These are phyloP conservation scores for Mayamaea pseudoterrestris DNA, from an alignment of 108 stramenopile species.

Conservation along the genomic window DNA sequence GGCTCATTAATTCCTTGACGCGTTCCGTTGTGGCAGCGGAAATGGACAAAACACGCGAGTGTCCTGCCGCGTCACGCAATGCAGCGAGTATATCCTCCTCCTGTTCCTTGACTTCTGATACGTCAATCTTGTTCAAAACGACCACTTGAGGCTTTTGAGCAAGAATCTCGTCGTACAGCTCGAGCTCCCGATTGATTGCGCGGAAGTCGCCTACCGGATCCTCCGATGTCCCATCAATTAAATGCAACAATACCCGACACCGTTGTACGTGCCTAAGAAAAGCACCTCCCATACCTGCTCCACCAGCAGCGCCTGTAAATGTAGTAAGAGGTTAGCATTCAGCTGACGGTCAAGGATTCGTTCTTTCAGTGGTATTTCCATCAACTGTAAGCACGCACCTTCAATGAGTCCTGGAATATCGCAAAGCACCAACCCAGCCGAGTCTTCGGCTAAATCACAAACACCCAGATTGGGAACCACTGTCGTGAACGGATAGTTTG, in stretches of 20 bases:
- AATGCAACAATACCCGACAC: slow-evolving; percentile 86
- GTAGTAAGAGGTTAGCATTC: no score
- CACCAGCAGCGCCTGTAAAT: slow-evolving; percentile 72
- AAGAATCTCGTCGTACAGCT: slow-evolving; percentile 68
- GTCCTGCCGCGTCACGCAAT: slow-evolving; percentile 66
- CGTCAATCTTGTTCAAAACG: slow-evolving; percentile 89
- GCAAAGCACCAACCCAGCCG: slow-evolving; percentile 77
- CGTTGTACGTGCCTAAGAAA: slow-evolving; percentile 89
- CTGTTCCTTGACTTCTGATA: slow-evolving; percentile 68
- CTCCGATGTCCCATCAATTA: slow-evolving; percentile 87
- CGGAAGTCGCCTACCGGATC: slow-evolving; percentile 88
- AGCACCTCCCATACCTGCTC: slow-evolving; percentile 79
- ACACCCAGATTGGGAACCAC: slow-evolving; percentile 95
- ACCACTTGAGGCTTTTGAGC: slow-evolving; percentile 92
- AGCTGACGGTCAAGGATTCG: not conserved
- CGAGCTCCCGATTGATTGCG: slow-evolving; percentile 87
- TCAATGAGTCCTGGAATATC: slow-evolving; percentile 94
- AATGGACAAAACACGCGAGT: slow-evolving; percentile 68
- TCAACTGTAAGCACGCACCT: slow-evolving; percentile 19
- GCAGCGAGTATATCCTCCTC: slow-evolving; percentile 53
- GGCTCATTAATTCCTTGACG: slow-evolving; percentile 85
- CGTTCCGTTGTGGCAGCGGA: slow-evolving; percentile 80
- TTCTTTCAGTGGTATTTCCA: not conserved
- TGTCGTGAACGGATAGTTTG: slow-evolving; percentile 97
- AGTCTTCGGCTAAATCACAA: slow-evolving; percentile 73